Evolutionary conservation across 108 stramenopile species (phyloP).

Genomic region (Phaeodactylum tricornutum): DNA sequence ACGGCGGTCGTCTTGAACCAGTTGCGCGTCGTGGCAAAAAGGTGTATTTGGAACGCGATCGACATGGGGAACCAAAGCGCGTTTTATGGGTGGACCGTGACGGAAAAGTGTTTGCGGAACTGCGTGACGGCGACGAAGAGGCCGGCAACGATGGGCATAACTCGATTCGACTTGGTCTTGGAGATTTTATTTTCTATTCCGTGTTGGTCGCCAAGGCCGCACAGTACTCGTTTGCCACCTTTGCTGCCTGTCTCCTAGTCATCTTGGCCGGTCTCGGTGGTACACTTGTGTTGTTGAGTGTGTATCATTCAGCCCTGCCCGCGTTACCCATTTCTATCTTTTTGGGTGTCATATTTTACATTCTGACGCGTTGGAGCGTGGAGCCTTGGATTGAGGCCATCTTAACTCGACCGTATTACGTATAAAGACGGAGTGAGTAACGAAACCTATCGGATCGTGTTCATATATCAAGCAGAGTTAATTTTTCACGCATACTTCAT

Average conservation of each 20-base stretch:
- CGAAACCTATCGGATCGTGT: too few relatives aligned
- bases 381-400: constrained; percentile 73
- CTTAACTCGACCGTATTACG: constrained; percentile 57
- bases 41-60: constrained; percentile 43
- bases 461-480: too few relatives aligned
- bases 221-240: constrained; percentile 84
- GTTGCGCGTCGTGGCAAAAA: constrained; percentile 18
- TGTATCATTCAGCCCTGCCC: constrained; percentile 89
- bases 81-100: constrained; percentile 54
- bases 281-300: constrained; percentile 83
- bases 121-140: constrained; percentile 37
- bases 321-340: constrained; percentile 84
- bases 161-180: constrained; percentile 53
- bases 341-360: constrained; percentile 71
- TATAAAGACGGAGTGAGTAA: too few relatives aligned
- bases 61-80: constrained; percentile 58
- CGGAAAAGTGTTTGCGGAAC: constrained; percentile 74
- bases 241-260: constrained; percentile 76
- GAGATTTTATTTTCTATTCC: constrained; percentile 96
- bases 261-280: constrained; percentile 87
- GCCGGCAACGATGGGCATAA: constrained; percentile 28
- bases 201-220: constrained; percentile 92
- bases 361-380: constrained; percentile 51
- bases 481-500: too few relatives aligned
- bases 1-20: constrained; percentile 63